Conservation (phyloP, 2,329 filamentous ascomycete species). For the Aspergillus ochraceus region DNA sequence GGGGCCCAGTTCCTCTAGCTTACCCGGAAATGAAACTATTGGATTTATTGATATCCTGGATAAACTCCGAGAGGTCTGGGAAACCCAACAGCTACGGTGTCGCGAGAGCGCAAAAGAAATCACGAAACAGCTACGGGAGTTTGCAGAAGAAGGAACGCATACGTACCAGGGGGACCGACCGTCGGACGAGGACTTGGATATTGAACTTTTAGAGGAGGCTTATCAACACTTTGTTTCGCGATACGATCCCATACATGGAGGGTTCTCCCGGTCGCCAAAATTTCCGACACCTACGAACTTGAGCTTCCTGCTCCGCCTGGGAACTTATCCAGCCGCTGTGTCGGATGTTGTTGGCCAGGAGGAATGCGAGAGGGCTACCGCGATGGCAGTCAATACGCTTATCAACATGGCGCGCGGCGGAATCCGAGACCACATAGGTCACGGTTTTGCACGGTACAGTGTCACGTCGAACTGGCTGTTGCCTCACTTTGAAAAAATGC, state of each 20-base stretch:
- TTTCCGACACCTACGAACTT: conserved; percentile 88
- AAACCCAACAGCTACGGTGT: conserved; percentile 78
- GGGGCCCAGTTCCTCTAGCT: conserved; percentile 63
- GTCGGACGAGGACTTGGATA: conserved; percentile 70
- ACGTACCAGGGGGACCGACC: conserved; percentile 44
- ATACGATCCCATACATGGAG: conserved; percentile 77
- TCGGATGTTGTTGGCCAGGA: conserved; percentile 82
- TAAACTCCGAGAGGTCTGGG: conserved; percentile 75
- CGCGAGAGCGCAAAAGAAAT: conserved; percentile 82
- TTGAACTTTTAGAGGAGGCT: conserved; percentile 89
- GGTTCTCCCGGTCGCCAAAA: conserved; percentile 80
- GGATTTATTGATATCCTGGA: conserved; percentile 80
- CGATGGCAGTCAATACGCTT: conserved; percentile 80
- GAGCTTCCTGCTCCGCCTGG: conserved; percentile 74
- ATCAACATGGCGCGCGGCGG: conserved; percentile 73
- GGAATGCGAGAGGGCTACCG: conserved; percentile 70
- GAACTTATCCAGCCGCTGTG: conserved; percentile 69
- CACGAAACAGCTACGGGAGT: conserved; percentile 75
- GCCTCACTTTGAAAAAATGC: conserved; percentile 96
- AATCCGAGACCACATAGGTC: conserved; percentile 73
- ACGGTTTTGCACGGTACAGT: conserved; percentile 81
- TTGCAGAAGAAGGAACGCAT: conserved; percentile 80
- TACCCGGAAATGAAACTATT: conserved; percentile 59
- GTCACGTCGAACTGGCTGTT: conserved; percentile 90
- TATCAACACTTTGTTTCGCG: conserved; percentile 75